Evolutionary conservation across 2,329 filamentous ascomycete genomes (phyloP), one percentile per base, ranked within the genome.

Genomic region (Chaetomiaceae sp.): DNA sequence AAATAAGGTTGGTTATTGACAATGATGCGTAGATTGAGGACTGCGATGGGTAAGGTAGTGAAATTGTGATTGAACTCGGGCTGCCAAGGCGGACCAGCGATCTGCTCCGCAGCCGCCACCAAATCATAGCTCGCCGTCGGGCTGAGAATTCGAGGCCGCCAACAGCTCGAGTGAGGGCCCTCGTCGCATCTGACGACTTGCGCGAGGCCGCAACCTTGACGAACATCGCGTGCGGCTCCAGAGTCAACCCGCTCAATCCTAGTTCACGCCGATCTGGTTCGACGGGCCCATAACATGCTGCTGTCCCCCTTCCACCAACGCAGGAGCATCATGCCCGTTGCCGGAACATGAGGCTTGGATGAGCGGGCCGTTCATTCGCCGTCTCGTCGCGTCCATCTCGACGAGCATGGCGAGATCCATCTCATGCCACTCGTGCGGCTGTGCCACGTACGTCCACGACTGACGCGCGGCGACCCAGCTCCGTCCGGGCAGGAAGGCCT

Each of bases 401-500:
- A 61, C 53, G n/a, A 69, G 61, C 39, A 64, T 63, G 11, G 63
- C 62, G 33, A 75, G 56, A 47, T 75, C 73, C 40, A 48, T 65
- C 3, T 73, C 65, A 47, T 75, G 73, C 61, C 52, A 50, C n/a
- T 40, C 33, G 20, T 71, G 68, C 8, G 69, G 62, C 3, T 65
- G 66, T 1, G 70, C 68, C 36, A 73, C 53, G 39, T 83, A 84
- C 34, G 74, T 63, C 80, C 80, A 83, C 38, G 65, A 65, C 34
- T 68, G 63, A 4, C 71, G 61, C 8, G 74, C 68, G 15, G 69
- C 69, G 44, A 67, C 72, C 80, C 80, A 84, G 42, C 72, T 74
- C 20, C 81, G 71, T 56, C 79, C 79, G 0, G 81, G 81, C 44
- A 83, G 61, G 58, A 79, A 83, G 1, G 76, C 77, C 62, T 82